Conservation (phyloP, 192 early-diverging fungal genomes). For the Coemansia sp. region DNA sequence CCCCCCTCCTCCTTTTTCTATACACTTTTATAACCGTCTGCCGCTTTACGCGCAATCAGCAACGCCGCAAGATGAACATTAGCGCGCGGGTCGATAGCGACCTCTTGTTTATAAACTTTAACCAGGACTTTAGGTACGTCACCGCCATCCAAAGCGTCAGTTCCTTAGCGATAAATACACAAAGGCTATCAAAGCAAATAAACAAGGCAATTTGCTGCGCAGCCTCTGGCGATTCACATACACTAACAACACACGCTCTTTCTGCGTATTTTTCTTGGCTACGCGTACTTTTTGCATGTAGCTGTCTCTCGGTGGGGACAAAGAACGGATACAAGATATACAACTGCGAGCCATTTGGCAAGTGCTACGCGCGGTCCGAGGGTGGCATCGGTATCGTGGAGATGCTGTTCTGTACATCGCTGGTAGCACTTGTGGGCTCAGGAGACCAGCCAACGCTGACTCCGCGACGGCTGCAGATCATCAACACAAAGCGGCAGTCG, state of each 20-base stretch:
- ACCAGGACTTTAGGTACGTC: constrained; percentile 71
- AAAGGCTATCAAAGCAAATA: too few relatives aligned
- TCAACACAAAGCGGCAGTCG: constrained; percentile 97
- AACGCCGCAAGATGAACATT: constrained; percentile 59
- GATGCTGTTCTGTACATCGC: constrained; percentile 96
- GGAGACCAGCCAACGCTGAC: constrained; percentile 86
- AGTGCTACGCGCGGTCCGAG: constrained; percentile 86
- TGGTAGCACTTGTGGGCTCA: constrained; percentile 93
- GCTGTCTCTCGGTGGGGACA: constrained; percentile 87
- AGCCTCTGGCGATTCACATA: too few relatives aligned
- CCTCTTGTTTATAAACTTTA: constrained; percentile 77
- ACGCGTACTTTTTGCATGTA: constrained; percentile 37
- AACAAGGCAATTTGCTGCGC: too few relatives aligned
- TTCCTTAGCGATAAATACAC: too few relatives aligned
- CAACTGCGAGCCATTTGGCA: constrained; percentile 96
- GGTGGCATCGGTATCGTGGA: constrained; percentile 92
- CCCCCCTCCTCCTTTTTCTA: background rate
- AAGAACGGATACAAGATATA: constrained; percentile 88
- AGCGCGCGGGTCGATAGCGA: constrained; percentile 60
- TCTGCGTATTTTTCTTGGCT: background rate
- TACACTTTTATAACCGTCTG: background rate
- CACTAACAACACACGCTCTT: background rate
- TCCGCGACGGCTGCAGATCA: constrained; percentile 86
- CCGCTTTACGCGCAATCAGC: background rate
- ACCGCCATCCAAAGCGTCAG: too few relatives aligned